These are phyloP conservation scores for Penicillium griseofulvum DNA, from an alignment of 2,329 filamentous ascomycete species.

Conservation along the genomic window DNA sequence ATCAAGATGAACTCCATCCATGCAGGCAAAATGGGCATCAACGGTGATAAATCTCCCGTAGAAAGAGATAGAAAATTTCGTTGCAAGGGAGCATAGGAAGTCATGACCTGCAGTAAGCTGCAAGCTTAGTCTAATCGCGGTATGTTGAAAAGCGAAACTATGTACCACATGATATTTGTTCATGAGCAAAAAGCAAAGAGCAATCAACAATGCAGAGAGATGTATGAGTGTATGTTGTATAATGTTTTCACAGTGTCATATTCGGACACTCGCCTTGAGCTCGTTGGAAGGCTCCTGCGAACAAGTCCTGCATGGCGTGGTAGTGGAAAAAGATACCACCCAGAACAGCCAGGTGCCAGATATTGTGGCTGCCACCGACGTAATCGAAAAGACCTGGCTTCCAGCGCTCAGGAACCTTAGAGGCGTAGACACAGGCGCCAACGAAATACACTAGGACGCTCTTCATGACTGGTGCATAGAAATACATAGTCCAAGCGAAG, in stretches of 20 bases:
- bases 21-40: slow-evolving; percentile 15
- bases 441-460: slow-evolving; percentile 80
- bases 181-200: slow-evolving; percentile 8
- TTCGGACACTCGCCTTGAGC: slow-evolving; percentile 53
- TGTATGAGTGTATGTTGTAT: slow-evolving; percentile 1
- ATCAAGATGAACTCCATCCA: slow-evolving; percentile 19
- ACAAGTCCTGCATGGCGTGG: slow-evolving; percentile 92
- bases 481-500: slow-evolving; percentile 75
- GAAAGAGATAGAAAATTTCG: slow-evolving; percentile 9
- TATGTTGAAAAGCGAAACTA: slow-evolving; percentile 2
- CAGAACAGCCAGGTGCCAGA: slow-evolving; percentile 94
- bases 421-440: slow-evolving; percentile 84
- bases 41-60: slow-evolving; percentile 1
- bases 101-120: not conserved
- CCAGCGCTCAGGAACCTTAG: slow-evolving; percentile 90
- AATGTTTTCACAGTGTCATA: slow-evolving; percentile 22
- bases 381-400: slow-evolving; percentile 93
- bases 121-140: not conserved
- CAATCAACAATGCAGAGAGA: slow-evolving; percentile 6
- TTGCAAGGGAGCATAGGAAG: slow-evolving; percentile 2
- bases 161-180: slow-evolving; percentile 5
- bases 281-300: slow-evolving; percentile 70
- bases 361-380: slow-evolving; percentile 89
- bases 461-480: slow-evolving; percentile 85
- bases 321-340: slow-evolving; percentile 98